phyloP scores from a whole-genome alignment of 352 stramenopile genomes.

The Pythium myriotylum region DNA sequence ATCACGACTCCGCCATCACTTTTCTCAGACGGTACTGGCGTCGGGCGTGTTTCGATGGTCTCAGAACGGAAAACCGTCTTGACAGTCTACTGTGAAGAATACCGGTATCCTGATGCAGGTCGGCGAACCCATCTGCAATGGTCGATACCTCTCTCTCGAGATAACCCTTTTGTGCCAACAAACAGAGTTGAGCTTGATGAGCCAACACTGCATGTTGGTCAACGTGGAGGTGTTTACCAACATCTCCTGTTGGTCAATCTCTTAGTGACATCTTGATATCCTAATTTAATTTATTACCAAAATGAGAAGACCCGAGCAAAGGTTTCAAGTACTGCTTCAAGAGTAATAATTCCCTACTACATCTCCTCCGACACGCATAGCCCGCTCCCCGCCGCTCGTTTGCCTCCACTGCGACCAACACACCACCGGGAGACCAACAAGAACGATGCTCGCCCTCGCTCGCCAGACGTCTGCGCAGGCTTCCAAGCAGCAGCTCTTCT shows the following conservation, averaged over 20 bases:
- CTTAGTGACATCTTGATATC: neutral
- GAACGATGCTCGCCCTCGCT: constrained; percentile 6
- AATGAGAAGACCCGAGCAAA: neutral
- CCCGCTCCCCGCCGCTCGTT: neutral
- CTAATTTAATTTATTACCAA: neutral
- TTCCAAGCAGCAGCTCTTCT: neutral
- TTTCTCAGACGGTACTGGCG: too few species aligned
- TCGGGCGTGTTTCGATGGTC: too few species aligned
- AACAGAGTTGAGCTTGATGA: neutral
- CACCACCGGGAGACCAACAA: neutral
- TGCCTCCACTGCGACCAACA: neutral
- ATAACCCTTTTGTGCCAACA: too few species aligned
- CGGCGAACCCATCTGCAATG: too few species aligned
- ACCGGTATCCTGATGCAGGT: too few species aligned
- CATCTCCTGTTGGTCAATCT: neutral
- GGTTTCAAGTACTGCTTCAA: neutral
- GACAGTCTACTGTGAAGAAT: too few species aligned
- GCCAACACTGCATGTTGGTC: neutral
- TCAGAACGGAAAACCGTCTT: too few species aligned
- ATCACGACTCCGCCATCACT: too few species aligned
- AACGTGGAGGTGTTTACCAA: neutral
- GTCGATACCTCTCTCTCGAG: too few species aligned
- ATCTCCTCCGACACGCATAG: neutral
- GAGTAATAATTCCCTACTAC: neutral
- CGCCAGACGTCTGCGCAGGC: neutral